Evolutionary conservation across 1,139 yeast genomes (phyloP), one percentile per base, ranked within the genome.

Genomic region (Taphrina deformans): DNA sequence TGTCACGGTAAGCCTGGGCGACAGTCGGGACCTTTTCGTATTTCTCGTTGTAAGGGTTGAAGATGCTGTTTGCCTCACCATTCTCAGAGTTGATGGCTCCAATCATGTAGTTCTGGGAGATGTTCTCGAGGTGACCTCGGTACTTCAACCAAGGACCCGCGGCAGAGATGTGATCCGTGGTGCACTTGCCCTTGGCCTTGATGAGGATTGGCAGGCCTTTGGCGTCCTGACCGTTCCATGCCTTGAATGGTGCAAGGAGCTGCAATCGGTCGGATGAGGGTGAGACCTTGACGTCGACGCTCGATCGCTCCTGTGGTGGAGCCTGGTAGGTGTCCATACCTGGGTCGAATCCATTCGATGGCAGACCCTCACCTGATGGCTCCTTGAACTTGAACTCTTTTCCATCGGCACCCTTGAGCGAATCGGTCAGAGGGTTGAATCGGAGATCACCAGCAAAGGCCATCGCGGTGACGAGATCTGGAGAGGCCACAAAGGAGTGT

Each of bases 131-230:
- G 83, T 93, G 99, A 83, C 99, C 99, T 85, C 98, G 90, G 96
- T 93, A 93, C 84, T 93, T 93, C 85, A 93, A 89, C 99, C 99
- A 93, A 78, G 98, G 98, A 82, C 99, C 99, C 78, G 99, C 99
- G 95, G 89, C 91, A 76, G 98, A 92, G 76, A 93, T 93, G 83
- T 93, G 98, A 82, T 93, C 99, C 74, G 99, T 93, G 76, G 99
- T 93, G 79, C 97, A 91, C 86, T 93, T 93, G 82, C 98, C 98
- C 72, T 87, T 83, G 73, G 97, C 89, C 84, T 93, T 93, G 81
- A 93, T 90, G 80, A 93, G 88, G 73, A 93, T 91, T 79, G 97
- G 97, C 83, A 92, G 82, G 77, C 84, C 83, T 71, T 80, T 78
- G 74, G 96, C 92, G 76, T 93, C 97, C 83, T 91, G 88, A 78